Conservation (phyloP, 1,139 yeast genomes). For the Geotrichum bryndzae region DNA sequence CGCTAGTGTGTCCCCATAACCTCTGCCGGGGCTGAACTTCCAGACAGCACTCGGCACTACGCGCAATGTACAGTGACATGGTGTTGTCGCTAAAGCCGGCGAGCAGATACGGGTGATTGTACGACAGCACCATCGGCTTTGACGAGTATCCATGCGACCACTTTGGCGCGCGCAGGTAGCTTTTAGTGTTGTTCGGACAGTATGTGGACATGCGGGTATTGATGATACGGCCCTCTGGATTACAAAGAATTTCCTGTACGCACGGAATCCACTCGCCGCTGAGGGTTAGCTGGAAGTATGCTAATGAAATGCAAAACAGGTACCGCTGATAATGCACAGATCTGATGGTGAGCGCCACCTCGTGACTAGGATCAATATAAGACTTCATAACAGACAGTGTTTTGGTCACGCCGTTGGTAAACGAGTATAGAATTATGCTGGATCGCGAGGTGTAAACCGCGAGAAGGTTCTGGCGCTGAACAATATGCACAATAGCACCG, state of each 20-base stretch:
- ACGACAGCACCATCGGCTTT: slow-evolving; percentile 13
- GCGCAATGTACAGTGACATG: slow-evolving; percentile 15
- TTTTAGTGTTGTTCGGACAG: slow-evolving; percentile 3
- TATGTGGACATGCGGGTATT: slow-evolving; percentile 18
- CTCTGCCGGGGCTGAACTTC: slow-evolving; percentile 17
- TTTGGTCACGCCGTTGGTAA: slow-evolving; percentile 14
- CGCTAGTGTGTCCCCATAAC: slow-evolving; percentile 22
- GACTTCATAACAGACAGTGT: slow-evolving; percentile 15
- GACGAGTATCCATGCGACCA: slow-evolving; percentile 13
- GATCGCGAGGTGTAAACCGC: slow-evolving; percentile 17
- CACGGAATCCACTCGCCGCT: slow-evolving; percentile 16
- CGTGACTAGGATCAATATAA: slow-evolving; percentile 15
- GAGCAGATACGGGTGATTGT: slow-evolving; percentile 17
- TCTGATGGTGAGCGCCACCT: slow-evolving; percentile 16
- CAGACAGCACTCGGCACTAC: slow-evolving; percentile 17
- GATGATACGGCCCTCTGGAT: slow-evolving; percentile 16
- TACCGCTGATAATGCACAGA: slow-evolving; percentile 12
- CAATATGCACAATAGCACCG: slow-evolving; percentile 15
- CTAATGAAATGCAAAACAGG: slow-evolving; percentile 15
- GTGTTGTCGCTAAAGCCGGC: slow-evolving; percentile 18
- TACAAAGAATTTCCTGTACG: slow-evolving; percentile 17
- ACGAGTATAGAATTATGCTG: slow-evolving; percentile 14
- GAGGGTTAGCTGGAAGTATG: slow-evolving; percentile 14
- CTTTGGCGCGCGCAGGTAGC: slow-evolving; percentile 5
- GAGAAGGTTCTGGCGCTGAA: slow-evolving; percentile 15